Conservation (phyloP, 2,329 filamentous ascomycete species). For the Colletotrichum filicis region DNA sequence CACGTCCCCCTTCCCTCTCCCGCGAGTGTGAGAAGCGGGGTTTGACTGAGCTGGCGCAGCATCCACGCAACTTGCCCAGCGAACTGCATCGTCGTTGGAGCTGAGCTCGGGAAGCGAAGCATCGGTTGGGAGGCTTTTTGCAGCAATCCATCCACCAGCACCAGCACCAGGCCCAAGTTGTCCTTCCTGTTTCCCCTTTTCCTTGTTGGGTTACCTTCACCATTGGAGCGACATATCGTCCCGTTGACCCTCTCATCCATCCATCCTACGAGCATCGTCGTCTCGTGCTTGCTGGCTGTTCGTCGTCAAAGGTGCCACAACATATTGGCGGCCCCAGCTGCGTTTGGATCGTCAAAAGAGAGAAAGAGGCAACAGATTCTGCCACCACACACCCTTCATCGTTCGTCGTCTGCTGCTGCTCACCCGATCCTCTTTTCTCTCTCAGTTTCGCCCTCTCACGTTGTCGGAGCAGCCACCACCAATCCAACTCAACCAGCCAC, state of each 20-base stretch:
- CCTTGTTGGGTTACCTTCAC: conserved; percentile 1
- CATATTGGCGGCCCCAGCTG: neutral
- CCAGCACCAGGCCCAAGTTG: neutral
- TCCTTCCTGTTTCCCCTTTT: neutral
- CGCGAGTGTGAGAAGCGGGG: conserved; percentile 17
- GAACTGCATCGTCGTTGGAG: conserved; percentile 13
- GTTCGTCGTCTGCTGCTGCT: conserved; percentile 12
- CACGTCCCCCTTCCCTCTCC: conserved; percentile 1
- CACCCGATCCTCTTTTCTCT: conserved; percentile 13
- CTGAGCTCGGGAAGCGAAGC: conserved; percentile 1
- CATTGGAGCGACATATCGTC: neutral
- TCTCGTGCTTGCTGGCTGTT: neutral
- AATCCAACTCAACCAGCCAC: neutral
- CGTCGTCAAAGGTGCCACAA: conserved; percentile 6
- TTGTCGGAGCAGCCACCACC: conserved; percentile 1
- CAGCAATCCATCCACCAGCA: conserved; percentile 12
- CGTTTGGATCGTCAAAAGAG: neutral
- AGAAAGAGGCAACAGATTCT: neutral
- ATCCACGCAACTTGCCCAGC: conserved; percentile 18
- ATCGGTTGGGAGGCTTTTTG: neutral
- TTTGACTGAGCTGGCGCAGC: conserved; percentile 18
- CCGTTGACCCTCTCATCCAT: neutral
- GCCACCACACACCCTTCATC: neutral
- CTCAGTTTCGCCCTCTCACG: neutral
- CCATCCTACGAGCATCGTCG: neutral